phyloP scores from a whole-genome alignment of 345 rosid species.

The Gossypioides kirkii region DNA sequence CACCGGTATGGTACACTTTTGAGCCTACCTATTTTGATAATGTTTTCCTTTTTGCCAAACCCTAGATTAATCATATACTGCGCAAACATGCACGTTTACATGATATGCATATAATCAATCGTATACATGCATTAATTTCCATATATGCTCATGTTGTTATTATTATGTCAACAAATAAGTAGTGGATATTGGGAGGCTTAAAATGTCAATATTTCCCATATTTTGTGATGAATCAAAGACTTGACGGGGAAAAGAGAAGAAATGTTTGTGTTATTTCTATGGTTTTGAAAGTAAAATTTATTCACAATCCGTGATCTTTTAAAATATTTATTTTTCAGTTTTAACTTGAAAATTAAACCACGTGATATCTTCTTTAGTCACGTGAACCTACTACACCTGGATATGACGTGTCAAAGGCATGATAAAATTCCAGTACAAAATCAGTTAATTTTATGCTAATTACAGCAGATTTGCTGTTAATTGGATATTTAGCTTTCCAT shows the following conservation, averaged over 20 bases:
- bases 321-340: not conserved
- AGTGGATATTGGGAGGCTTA: not conserved
- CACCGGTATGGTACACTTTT: accelerated
- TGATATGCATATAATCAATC: not conserved
- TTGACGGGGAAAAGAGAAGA: not conserved
- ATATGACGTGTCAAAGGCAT: no score
- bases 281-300: not conserved
- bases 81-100: not conserved
- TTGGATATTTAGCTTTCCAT: not conserved
- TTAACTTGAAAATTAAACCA: no score
- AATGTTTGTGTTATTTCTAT: not conserved
- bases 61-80: not conserved
- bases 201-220: not conserved
- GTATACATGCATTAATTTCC: not conserved
- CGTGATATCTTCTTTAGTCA: not conserved
- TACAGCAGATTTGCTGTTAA: not conserved
- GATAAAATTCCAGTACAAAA: no score
- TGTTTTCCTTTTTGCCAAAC: not conserved
- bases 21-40: not conserved
- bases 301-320: not conserved
- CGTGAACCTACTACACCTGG: not conserved
- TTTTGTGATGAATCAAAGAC: no score
- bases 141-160: not conserved
- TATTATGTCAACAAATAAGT: not conserved
- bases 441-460: not conserved